A percentile compares a stretch with the other conserved stretches of the same genome.
Evolutionary conservation across 2,329 filamentous ascomycete species (phyloP).

Genomic region (Thermoascus crustaceus): DNA sequence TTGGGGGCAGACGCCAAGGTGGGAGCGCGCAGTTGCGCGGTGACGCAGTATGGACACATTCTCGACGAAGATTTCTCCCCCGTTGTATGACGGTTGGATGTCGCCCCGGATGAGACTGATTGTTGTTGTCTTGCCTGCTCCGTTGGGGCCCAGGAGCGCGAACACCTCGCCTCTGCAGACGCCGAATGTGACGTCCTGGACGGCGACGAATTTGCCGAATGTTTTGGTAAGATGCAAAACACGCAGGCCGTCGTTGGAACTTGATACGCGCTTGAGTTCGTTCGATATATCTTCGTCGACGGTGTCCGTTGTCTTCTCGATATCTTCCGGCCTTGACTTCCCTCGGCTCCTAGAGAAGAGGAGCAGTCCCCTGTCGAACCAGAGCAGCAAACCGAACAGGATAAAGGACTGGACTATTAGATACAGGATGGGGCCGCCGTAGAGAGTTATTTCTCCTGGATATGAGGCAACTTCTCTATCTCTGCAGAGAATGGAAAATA

Average conservation of each 20-base stretch:
- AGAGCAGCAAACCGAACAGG: constrained; percentile 65
- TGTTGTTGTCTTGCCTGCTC: constrained; percentile 83
- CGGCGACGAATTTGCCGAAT: constrained; percentile 67
- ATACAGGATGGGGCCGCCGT: constrained; percentile 79
- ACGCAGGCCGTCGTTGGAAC: constrained; percentile 60
- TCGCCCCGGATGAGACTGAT: constrained; percentile 89
- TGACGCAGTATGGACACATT: constrained; percentile 64
- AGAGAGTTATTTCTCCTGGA: constrained; percentile 63
- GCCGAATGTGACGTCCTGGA: constrained; percentile 82
- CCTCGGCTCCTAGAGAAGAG: constrained; percentile 47
- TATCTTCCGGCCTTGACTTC: constrained; percentile 35
- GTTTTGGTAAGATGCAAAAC: constrained; percentile 72
- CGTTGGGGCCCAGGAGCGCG: constrained; percentile 81
- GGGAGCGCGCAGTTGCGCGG: constrained; percentile 61
- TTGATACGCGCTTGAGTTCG: constrained; percentile 57
- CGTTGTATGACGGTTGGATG: constrained; percentile 59
- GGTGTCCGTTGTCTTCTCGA: constrained; percentile 29
- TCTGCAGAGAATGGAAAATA: constrained; percentile 70
- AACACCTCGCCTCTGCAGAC: constrained; percentile 76
- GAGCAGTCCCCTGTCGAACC: constrained; percentile 68
- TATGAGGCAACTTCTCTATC: constrained; percentile 56
- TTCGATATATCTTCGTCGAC: constrained; percentile 54
- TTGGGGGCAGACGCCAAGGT: constrained; percentile 87
- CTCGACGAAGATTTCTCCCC: constrained; percentile 77
- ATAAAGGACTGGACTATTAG: constrained; percentile 64